Evolutionary conservation across 2,329 filamentous ascomycete species (phyloP).

Genomic region (Diplodia sapinea): DNA sequence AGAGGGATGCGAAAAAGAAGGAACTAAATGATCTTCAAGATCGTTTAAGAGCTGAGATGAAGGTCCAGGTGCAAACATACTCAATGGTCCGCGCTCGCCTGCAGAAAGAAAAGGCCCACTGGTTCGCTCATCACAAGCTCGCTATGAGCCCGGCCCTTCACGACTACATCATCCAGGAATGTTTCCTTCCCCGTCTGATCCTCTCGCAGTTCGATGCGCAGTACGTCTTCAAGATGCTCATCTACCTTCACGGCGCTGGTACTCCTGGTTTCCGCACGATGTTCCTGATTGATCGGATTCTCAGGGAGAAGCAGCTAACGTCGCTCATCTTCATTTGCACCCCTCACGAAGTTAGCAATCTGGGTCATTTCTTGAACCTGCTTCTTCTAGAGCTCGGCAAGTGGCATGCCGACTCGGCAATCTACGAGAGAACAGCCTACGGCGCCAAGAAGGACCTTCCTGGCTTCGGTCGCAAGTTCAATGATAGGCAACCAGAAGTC

Average conservation of each 20-base stretch:
- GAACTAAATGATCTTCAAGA: constrained; percentile 71
- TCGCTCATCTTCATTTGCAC: constrained; percentile 88
- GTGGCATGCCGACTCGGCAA: constrained; percentile 80
- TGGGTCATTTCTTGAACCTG: constrained; percentile 89
- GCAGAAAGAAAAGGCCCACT: constrained; percentile 74
- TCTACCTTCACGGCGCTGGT: constrained; percentile 82
- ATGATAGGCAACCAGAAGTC: constrained; percentile 67
- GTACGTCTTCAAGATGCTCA: constrained; percentile 85
- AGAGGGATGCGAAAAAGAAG: constrained; percentile 73
- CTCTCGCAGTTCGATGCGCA: constrained; percentile 87
- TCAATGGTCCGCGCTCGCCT: constrained; percentile 64
- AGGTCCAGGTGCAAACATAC: constrained; percentile 70
- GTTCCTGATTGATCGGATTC: constrained; percentile 81
- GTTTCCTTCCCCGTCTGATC: constrained; percentile 85
- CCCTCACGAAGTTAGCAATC: constrained; percentile 85
- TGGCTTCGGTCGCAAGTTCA: constrained; percentile 79
- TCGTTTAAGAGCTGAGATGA: constrained; percentile 74
- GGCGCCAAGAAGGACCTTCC: constrained; percentile 69
- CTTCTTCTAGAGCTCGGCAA: constrained; percentile 77
- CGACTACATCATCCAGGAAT: constrained; percentile 82
- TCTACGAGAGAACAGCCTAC: constrained; percentile 83
- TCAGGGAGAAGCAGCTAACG: constrained; percentile 80
- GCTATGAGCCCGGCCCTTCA: constrained; percentile 69
- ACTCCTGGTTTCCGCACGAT: constrained; percentile 87
- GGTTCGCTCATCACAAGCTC: constrained; percentile 71